phyloP scores from a whole-genome alignment of 495 filamentous ascomycete genomes.

The Tetracladium marchalianum region DNA sequence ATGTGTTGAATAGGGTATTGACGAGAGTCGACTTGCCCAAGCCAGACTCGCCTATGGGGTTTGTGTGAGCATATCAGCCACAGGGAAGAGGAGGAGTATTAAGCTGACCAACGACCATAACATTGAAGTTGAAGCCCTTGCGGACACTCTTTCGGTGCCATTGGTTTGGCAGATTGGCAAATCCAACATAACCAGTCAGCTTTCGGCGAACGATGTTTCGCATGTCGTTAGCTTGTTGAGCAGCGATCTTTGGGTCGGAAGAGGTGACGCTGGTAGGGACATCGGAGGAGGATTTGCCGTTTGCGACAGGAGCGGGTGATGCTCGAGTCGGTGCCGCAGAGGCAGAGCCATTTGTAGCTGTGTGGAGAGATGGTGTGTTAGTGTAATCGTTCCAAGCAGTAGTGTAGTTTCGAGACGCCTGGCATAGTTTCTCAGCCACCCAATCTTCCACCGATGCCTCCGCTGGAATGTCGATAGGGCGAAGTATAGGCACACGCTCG shows the following conservation, averaged over 20 bases:
- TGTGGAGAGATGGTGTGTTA: conserved; percentile 21
- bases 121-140: conserved; percentile 99
- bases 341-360: conserved; percentile 22
- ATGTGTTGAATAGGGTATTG: conserved; percentile 99
- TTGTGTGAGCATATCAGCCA: conserved; percentile 6
- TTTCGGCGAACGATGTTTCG: conserved; percentile 97
- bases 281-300: conserved; percentile 19
- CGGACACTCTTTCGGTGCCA: conserved; percentile 99
- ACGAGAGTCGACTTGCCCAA: conserved; percentile 98
- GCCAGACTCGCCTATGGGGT: conserved; percentile 80
- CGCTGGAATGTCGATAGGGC: conserved; percentile 19
- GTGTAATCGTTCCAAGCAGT: conserved; percentile 13
- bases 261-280: conserved; percentile 35
- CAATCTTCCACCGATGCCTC: conserved; percentile 15
- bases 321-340: conserved; percentile 17
- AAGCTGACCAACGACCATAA: conserved; percentile 94
- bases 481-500: conserved; percentile 34
- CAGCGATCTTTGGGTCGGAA: conserved; percentile 68
- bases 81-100: neutral
- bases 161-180: conserved; percentile 97
- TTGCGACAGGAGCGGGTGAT: conserved; percentile 18
- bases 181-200: conserved; percentile 95
- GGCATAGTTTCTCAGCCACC: conserved; percentile 7
- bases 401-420: conserved; percentile 9
- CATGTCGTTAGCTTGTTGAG: conserved; percentile 72